Percentiles rank a stretch among this genome's conserved stretches.
phyloP scores from a whole-genome alignment of 1,284 basidiomycete species.

The Gomphus bonarii region DNA sequence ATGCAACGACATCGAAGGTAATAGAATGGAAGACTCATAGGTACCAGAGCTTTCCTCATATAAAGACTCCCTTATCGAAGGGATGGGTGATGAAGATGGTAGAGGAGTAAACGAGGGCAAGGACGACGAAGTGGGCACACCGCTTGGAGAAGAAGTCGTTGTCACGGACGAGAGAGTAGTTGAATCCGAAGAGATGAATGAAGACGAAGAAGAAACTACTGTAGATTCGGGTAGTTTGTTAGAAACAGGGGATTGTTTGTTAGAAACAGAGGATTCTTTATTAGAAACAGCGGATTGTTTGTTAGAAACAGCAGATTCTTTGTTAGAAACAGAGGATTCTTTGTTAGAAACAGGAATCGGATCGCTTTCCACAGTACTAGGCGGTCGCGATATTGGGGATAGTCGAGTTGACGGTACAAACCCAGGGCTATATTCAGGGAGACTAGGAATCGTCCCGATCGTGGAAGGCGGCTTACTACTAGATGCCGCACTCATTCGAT shows the following conservation, averaged over 20 bases:
- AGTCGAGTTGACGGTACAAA: constrained; percentile 5
- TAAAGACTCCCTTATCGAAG: constrained; percentile 31
- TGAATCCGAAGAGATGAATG: constrained; percentile 10
- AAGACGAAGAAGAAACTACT: background rate
- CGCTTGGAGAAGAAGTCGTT: background rate
- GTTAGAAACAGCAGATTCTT: no score
- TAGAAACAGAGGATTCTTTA: background rate
- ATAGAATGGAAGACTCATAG: constrained; percentile 59
- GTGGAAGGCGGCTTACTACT: constrained; percentile 6
- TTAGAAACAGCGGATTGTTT: background rate
- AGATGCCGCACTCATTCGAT: background rate
- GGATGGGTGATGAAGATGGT: constrained; percentile 19
- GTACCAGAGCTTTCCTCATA: constrained; percentile 35
- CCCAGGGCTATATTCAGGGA: constrained; percentile 2
- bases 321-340: background rate
- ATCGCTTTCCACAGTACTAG: constrained; percentile 1
- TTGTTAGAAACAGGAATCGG: background rate
- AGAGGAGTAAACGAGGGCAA: background rate
- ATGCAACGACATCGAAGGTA: constrained; percentile 53
- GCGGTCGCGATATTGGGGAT: background rate
- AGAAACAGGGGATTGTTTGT: background rate
- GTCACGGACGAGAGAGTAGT: constrained; percentile 12
- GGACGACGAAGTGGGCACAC: constrained; percentile 21
- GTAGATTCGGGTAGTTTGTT: background rate
- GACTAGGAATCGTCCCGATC: constrained; percentile 9